Conservation (phyloP, 768 basidiomycete species). For the Lactifluus hygrophoroides region DNA sequence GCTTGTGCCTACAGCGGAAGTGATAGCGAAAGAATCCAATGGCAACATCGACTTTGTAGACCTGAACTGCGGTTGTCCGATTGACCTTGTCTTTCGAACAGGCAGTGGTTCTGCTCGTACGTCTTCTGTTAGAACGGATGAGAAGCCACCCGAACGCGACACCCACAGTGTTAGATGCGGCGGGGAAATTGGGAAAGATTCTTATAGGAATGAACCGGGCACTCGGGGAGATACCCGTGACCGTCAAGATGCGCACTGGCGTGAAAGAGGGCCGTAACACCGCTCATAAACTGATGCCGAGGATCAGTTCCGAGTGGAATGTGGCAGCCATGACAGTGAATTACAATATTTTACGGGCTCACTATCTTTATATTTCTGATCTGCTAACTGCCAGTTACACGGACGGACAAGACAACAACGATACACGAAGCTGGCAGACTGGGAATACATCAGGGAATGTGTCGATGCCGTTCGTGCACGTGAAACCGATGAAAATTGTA, state of each 20-base stretch:
- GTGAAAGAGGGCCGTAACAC: slow-evolving; percentile 82
- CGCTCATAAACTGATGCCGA: slow-evolving; percentile 86
- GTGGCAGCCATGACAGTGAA: slow-evolving; percentile 46
- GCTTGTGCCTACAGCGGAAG: slow-evolving; percentile 75
- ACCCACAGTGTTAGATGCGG: slow-evolving; percentile 67
- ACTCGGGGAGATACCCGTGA: slow-evolving; percentile 85
- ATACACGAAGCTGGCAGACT: slow-evolving; percentile 88
- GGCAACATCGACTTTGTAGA: slow-evolving; percentile 83
- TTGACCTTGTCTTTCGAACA: slow-evolving; percentile 87
- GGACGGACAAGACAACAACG: slow-evolving; percentile 92
- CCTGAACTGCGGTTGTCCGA: slow-evolving; percentile 94
- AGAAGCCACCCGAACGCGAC: background rate
- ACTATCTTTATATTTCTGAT: background rate
- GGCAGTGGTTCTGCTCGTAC: slow-evolving; percentile 85
- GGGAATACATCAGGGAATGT: slow-evolving; percentile 87
- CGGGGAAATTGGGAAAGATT: slow-evolving; percentile 77
- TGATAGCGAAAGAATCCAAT: slow-evolving; percentile 60
- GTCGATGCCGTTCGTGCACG: slow-evolving; percentile 66
- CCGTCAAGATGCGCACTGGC: slow-evolving; percentile 86
- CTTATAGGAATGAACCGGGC: slow-evolving; percentile 86
- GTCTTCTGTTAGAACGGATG: slow-evolving; percentile 27
- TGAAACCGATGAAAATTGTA: slow-evolving; percentile 66
- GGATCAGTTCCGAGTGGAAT: slow-evolving; percentile 49
- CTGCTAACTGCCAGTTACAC: slow-evolving; percentile 61
- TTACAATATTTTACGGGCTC: background rate